Conservation (phyloP, 495 filamentous ascomycete species). For the Bryoglossum gracile region DNA sequence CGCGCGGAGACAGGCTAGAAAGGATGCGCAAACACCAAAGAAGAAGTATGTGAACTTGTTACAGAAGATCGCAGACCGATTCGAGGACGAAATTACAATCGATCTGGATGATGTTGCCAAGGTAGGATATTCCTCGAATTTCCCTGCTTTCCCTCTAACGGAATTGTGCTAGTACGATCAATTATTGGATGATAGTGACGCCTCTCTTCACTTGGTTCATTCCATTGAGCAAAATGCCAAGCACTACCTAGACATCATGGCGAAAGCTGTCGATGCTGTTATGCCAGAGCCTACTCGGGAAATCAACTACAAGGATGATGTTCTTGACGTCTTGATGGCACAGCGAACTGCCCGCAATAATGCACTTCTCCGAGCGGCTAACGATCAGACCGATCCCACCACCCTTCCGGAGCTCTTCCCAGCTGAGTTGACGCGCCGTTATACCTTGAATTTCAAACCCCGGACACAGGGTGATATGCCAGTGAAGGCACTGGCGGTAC, state of each 20-base stretch:
- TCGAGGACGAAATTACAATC: constrained; percentile 65
- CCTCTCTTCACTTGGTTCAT: constrained; percentile 64
- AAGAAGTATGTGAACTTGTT: constrained; percentile 88
- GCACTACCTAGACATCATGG: constrained; percentile 89
- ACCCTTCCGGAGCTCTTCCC: constrained; percentile 66
- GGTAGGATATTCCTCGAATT: constrained; percentile 32
- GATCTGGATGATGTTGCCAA: constrained; percentile 81
- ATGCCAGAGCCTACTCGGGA: constrained; percentile 75
- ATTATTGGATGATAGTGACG: constrained; percentile 47
- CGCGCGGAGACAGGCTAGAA: constrained; percentile 33
- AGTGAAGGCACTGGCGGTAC: constrained; percentile 84
- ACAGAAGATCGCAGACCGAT: constrained; percentile 78
- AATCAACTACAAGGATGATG: constrained; percentile 90
- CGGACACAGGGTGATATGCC: constrained; percentile 62
- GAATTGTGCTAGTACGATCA: constrained; percentile 56
- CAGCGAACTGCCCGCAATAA: constrained; percentile 84
- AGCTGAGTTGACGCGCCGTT: constrained; percentile 83
- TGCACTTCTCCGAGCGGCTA: constrained; percentile 56
- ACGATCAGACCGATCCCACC: constrained; percentile 57
- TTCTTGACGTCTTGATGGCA: constrained; percentile 91
- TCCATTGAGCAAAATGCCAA: constrained; percentile 87
- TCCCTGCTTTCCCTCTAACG: background rate
- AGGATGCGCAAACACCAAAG: constrained; percentile 49
- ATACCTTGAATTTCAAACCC: constrained; percentile 93
- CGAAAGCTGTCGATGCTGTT: constrained; percentile 76